Evolutionary conservation across 164 flowering plant genomes (phyloP).

Genomic region (Akebia trifoliata): DNA sequence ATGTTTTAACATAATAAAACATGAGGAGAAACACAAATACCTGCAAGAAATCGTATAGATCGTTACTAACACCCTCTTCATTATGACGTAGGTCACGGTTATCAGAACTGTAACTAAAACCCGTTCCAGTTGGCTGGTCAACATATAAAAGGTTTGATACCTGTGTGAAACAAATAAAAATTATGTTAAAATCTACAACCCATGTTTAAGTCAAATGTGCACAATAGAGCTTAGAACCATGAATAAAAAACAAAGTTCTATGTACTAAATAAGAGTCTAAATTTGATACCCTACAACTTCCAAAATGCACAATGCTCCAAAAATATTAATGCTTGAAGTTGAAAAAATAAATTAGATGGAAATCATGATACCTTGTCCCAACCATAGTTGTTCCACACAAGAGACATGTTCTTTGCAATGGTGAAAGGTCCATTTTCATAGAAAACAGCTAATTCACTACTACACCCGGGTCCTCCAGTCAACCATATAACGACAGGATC

Average conservation of each 20-base stretch:
- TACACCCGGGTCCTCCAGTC: constrained; percentile 84
- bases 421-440: constrained; percentile 77
- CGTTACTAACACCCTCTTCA: constrained; percentile 69
- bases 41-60: constrained; percentile 80
- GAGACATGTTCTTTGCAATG: constrained; percentile 62
- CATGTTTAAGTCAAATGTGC: neutral
- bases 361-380: constrained; percentile 68
- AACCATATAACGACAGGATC: constrained; percentile 85
- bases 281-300: too few species aligned
- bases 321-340: neutral
- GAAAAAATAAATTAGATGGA: neutral
- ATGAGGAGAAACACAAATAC: constrained; percentile 8
- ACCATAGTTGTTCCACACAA: constrained; percentile 73
- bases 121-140: constrained; percentile 86
- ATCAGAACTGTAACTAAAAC: constrained; percentile 68
- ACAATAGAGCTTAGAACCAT: neutral
- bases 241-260: too few species aligned
- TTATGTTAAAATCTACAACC: neutral
- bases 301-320: neutral
- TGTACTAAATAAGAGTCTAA: too few species aligned
- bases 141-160: constrained; percentile 66
- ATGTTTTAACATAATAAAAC: too few species aligned
- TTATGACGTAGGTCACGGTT: constrained; percentile 52
- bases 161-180: constrained; percentile 28
- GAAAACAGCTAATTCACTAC: constrained; percentile 69